A percentile compares a stretch with the other conserved stretches of the same genome.
phyloP scores from a whole-genome alignment of 2,329 filamentous ascomycete species.

The Aspergillus sp. region DNA sequence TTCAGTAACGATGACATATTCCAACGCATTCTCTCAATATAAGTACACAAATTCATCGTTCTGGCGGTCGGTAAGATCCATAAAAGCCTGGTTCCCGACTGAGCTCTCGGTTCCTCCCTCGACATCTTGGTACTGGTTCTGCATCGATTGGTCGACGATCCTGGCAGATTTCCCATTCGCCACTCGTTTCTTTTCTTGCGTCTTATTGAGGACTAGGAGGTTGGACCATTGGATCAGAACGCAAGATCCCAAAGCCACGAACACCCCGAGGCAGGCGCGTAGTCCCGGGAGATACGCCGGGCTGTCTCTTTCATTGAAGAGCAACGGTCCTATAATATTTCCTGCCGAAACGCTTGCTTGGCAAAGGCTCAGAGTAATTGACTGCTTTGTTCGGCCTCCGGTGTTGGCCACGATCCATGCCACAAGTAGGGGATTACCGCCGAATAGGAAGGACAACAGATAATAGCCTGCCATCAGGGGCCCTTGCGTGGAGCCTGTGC shows the following conservation, averaged over 20 bases:
- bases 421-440: constrained; percentile 57
- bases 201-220: constrained; percentile 46
- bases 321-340: constrained; percentile 59
- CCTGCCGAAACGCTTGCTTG: constrained; percentile 55
- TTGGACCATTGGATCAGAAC: constrained; percentile 49
- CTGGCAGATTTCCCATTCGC: constrained; percentile 53
- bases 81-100: constrained; percentile 45
- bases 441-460: constrained; percentile 57
- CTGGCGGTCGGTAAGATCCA: constrained; percentile 56
- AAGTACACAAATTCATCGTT: constrained; percentile 63
- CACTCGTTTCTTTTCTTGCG: constrained; percentile 49
- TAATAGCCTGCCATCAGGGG: constrained; percentile 55
- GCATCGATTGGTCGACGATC: constrained; percentile 55
- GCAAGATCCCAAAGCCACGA: constrained; percentile 45
- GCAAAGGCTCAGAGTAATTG: constrained; percentile 55
- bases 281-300: constrained; percentile 53
- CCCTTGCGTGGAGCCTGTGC: constrained; percentile 34
- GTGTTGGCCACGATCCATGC: constrained; percentile 64
- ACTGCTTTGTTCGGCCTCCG: constrained; percentile 60
- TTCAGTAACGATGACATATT: too few relatives aligned
- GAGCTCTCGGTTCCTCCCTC: constrained; percentile 15
- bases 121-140: constrained; percentile 39
- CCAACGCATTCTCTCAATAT: constrained; percentile 31
- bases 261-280: constrained; percentile 40
- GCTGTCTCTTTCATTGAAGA: constrained; percentile 52